These are phyloP conservation scores for Parathielavia hyrcaniae DNA, from an alignment of 495 filamentous ascomycete species.

Conservation along the genomic window DNA sequence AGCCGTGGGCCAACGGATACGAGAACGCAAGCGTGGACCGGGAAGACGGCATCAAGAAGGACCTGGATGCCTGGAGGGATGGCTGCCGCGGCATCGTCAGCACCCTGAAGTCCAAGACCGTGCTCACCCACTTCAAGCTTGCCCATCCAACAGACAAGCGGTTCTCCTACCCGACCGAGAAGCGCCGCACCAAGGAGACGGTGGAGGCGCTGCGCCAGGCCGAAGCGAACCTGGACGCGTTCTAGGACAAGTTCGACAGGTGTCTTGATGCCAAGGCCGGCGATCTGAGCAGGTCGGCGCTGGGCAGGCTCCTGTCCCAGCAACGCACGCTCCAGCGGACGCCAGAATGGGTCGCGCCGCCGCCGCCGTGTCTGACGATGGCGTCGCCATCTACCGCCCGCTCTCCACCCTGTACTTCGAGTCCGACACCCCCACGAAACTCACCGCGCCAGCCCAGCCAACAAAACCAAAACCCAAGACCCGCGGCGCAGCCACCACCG, in stretches of 20 bases:
- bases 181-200: constrained; percentile 42
- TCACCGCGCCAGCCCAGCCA: neutral
- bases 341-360: constrained; percentile 44
- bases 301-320: constrained; percentile 29
- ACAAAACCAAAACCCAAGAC: constrained; percentile 41
- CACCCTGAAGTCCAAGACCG: constrained; percentile 14
- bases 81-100: constrained; percentile 12
- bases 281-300: constrained; percentile 18
- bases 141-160: constrained; percentile 28
- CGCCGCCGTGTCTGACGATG: too few relatives aligned
- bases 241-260: constrained; percentile 37
- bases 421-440: neutral
- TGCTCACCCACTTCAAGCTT: constrained; percentile 12
- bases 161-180: constrained; percentile 48
- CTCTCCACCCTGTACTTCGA: constrained; percentile 19
- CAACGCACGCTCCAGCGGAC: constrained; percentile 41
- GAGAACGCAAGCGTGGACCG: constrained; percentile 21
- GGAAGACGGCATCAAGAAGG: constrained; percentile 20
- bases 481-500: constrained; percentile 25
- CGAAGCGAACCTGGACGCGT: constrained; percentile 44
- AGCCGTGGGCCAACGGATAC: constrained; percentile 45
- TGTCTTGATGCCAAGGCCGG: constrained; percentile 10
- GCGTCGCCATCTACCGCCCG: constrained; percentile 18
- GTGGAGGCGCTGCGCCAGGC: constrained; percentile 32
- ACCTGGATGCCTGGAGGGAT: constrained; percentile 21